Conservation (phyloP, 768 basidiomycete species). For the Xerocomellus dryophilus region DNA sequence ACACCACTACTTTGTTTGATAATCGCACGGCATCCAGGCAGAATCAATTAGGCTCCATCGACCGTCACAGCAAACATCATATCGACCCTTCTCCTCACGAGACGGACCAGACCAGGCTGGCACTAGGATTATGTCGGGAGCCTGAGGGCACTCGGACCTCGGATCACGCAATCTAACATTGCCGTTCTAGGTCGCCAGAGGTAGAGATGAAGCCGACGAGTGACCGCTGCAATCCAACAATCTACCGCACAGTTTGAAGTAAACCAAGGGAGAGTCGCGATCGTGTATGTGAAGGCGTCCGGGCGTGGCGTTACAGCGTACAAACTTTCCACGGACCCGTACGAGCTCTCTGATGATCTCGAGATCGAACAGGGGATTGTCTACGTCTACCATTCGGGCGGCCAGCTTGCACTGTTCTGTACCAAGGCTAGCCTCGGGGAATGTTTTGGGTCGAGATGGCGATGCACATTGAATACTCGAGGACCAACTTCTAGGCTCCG, state of each 20-base stretch:
- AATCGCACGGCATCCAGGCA: too few species aligned
- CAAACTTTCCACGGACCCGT: too few species aligned
- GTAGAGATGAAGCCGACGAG: constrained; percentile 39
- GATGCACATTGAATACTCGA: constrained; percentile 40
- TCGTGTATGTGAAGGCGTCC: too few species aligned
- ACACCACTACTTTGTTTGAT: too few species aligned
- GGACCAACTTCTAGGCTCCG: constrained; percentile 37
- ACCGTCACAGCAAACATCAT: constrained; percentile 3
- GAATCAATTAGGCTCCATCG: too few species aligned
- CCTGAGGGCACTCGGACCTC: too few species aligned
- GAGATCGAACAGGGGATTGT: constrained; percentile 56
- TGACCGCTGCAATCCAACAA: background rate
- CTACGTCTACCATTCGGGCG: constrained; percentile 59
- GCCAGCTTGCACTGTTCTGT: constrained; percentile 52
- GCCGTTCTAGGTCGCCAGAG: constrained; percentile 56
- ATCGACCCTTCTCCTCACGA: constrained; percentile 5
- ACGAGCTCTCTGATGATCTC: constrained; percentile 46
- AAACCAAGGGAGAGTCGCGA: constrained; percentile 47
- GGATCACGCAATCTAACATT: too few species aligned
- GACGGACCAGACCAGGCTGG: too few species aligned
- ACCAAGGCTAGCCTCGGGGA: constrained; percentile 51
- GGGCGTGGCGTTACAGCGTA: too few species aligned
- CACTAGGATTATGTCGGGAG: too few species aligned
- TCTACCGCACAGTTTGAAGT: constrained; percentile 38
- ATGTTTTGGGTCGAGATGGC: constrained; percentile 62